phyloP scores from a whole-genome alignment of 1,139 yeast species.

The Protomyces inundatus region DNA sequence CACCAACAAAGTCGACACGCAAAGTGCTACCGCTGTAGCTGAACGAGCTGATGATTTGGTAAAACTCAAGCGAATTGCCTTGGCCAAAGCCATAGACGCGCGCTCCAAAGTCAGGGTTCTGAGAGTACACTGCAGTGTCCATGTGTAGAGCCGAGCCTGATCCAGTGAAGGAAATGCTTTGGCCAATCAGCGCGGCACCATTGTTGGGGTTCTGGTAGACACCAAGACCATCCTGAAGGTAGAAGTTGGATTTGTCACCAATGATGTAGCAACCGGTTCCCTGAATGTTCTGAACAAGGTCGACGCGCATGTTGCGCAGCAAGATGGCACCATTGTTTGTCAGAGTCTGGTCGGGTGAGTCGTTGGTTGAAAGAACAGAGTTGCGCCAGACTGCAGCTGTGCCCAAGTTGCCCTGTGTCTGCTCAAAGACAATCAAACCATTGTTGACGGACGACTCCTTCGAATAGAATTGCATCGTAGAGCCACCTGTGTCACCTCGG shows the following conservation, averaged over 20 bases:
- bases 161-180: slow-evolving; percentile 3
- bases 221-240: slow-evolving; percentile 12
- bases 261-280: slow-evolving; percentile 16
- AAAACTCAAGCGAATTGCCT: slow-evolving; percentile 11
- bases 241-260: slow-evolving; percentile 1
- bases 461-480: slow-evolving; percentile 1
- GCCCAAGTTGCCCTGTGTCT: slow-evolving; percentile 7
- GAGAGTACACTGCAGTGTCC: slow-evolving; percentile 5
- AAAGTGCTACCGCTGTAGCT: background rate
- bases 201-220: slow-evolving; percentile 1
- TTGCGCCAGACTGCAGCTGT: slow-evolving; percentile 7
- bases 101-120: slow-evolving; percentile 6
- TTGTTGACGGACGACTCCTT: slow-evolving; percentile 2
- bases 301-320: slow-evolving; percentile 6
- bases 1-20: background rate
- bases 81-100: slow-evolving; percentile 6
- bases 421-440: slow-evolving; percentile 12
- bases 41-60: background rate
- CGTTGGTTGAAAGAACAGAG: no score
- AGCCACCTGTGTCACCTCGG: slow-evolving; percentile 3
- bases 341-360: background rate
- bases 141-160: background rate
- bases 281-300: slow-evolving; percentile 10
- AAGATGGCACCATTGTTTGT: slow-evolving; percentile 14
- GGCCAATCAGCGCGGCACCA: background rate